Conservation (phyloP, 164 flowering plant species). For the Warburgia ugandensis region DNA sequence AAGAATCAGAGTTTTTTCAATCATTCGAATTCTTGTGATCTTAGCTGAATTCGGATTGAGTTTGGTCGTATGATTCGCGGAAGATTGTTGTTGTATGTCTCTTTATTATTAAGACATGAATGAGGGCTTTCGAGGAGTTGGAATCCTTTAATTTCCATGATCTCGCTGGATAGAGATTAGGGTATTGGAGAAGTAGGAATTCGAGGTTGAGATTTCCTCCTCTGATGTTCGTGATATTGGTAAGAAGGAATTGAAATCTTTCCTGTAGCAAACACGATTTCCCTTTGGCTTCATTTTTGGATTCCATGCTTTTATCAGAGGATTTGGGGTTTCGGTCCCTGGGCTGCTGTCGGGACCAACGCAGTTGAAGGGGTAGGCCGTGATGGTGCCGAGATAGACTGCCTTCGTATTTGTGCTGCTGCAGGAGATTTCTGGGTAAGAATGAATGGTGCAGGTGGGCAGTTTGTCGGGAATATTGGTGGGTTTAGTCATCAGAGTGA, state of each 20-base stretch:
- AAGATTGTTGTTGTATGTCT: too few relatives aligned
- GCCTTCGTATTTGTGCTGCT: conserved; percentile 25
- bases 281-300: not conserved
- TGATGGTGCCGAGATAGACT: conserved; percentile 28
- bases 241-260: too few relatives aligned
- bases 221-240: too few relatives aligned
- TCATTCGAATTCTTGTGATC: not conserved
- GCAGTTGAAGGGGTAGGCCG: conserved; percentile 2
- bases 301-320: not conserved
- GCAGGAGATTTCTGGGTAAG: conserved; percentile 33
- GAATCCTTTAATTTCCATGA: not conserved
- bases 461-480: conserved; percentile 26
- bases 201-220: not conserved
- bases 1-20: not conserved
- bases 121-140: too few relatives aligned
- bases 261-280: too few relatives aligned
- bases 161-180: too few relatives aligned
- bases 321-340: conserved; percentile 8
- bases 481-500: conserved; percentile 83
- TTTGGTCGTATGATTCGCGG: too few relatives aligned
- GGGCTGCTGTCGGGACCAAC: not conserved
- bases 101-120: too few relatives aligned
- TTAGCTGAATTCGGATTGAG: not conserved
- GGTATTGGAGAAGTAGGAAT: not conserved
- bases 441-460: conserved; percentile 22